Evolutionary conservation across 2,329 filamentous ascomycete genomes (phyloP).

Genomic region (Rhynchosporium graminicola): DNA sequence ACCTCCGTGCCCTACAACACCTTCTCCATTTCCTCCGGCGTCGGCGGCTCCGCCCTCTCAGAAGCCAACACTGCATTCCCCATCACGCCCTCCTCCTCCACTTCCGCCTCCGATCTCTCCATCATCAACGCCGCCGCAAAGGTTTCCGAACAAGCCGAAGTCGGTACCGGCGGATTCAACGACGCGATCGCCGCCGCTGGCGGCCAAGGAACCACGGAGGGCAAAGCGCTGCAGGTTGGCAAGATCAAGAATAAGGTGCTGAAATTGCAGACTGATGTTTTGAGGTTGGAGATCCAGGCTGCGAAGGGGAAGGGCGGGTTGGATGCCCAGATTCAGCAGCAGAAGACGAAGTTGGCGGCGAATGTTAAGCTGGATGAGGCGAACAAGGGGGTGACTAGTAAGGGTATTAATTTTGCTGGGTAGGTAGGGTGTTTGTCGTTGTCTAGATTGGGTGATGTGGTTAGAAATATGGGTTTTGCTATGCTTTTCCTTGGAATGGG

Average conservation of each 20-base stretch:
- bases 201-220: constrained; percentile 40
- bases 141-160: constrained; percentile 57
- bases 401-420: constrained; percentile 29
- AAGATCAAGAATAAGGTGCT: constrained; percentile 64
- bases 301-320: constrained; percentile 51
- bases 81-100: constrained; percentile 49
- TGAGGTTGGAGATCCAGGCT: constrained; percentile 52
- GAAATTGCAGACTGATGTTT: constrained; percentile 55
- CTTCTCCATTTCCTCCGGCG: constrained; percentile 54
- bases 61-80: constrained; percentile 58
- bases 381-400: constrained; percentile 41
- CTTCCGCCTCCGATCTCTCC: constrained; percentile 50
- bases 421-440: neutral
- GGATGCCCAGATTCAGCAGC: constrained; percentile 46
- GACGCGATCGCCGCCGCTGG: constrained; percentile 50
- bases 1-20: constrained; percentile 29
- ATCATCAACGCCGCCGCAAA: constrained; percentile 52
- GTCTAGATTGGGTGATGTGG: neutral
- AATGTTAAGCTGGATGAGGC: constrained; percentile 48
- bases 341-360: constrained; percentile 54
- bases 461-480: neutral
- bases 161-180: constrained; percentile 51
- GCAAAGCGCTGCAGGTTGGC: constrained; percentile 52
- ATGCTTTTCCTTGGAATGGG: too few relatives aligned
- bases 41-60: constrained; percentile 53